These are phyloP conservation scores for Allium fistulosum DNA, from an alignment of 106 monocot genomes.

Conservation along the genomic window DNA sequence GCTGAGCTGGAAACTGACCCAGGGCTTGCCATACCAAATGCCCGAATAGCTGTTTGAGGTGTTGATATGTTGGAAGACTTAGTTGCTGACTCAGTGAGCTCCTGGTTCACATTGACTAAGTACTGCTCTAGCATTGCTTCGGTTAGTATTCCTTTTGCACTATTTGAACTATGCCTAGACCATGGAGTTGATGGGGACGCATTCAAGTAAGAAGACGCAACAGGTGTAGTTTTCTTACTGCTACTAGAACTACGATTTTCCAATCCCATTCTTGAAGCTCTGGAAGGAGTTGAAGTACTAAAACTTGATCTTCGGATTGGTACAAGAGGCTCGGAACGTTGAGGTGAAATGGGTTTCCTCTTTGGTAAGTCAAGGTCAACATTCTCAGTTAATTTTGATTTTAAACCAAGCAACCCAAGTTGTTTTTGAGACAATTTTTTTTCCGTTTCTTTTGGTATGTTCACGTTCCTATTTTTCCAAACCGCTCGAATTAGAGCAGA, in stretches of 20 bases:
- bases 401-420: constrained; percentile 47
- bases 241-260: constrained; percentile 25
- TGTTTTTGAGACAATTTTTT: constrained; percentile 45
- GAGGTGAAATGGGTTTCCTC: constrained; percentile 15
- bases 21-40: constrained; percentile 55
- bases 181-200: constrained; percentile 60
- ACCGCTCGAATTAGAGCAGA: constrained; percentile 38
- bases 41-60: constrained; percentile 33
- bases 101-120: constrained; percentile 63
- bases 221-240: constrained; percentile 25
- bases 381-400: constrained; percentile 17
- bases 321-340: constrained; percentile 40
- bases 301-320: constrained; percentile 52
- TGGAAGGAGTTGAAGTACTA: constrained; percentile 41
- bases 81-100: constrained; percentile 38
- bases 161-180: constrained; percentile 48
- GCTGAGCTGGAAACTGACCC: constrained; percentile 34
- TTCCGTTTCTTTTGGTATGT: constrained; percentile 15
- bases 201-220: constrained; percentile 12
- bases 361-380: constrained; percentile 15
- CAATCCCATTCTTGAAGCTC: constrained; percentile 17
- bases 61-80: constrained; percentile 17
- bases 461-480: constrained; percentile 21
- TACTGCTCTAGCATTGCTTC: constrained; percentile 82
- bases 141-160: constrained; percentile 74